Evolutionary conservation across 2,329 filamentous ascomycete genomes (phyloP).

Genomic region (Diaporthe sp.): DNA sequence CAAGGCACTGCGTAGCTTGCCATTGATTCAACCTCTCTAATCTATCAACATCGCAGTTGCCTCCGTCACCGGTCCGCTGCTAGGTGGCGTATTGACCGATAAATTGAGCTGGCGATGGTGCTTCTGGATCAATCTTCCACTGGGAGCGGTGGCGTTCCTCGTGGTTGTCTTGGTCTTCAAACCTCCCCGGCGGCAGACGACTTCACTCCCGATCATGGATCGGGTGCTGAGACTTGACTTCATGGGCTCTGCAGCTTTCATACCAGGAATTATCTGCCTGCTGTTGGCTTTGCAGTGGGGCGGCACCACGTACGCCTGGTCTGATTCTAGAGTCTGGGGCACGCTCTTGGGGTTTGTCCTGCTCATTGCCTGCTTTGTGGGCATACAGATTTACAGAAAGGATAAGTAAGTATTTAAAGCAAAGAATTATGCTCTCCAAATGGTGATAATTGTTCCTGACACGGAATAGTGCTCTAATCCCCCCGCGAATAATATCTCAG

Average conservation of each 20-base stretch:
- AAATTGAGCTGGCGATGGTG: neutral
- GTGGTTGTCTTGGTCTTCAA: neutral
- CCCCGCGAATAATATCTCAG: slow-evolving; percentile 59
- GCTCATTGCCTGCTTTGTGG: slow-evolving; percentile 59
- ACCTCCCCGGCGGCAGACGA: neutral
- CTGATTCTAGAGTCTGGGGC: slow-evolving; percentile 57
- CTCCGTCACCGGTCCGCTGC: neutral
- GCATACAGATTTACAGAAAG: slow-evolving; percentile 59
- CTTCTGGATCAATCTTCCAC: neutral
- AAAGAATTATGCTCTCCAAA: too few relatives aligned
- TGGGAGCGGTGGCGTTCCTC: neutral
- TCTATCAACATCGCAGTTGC: neutral
- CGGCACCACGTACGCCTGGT: slow-evolving; percentile 66
- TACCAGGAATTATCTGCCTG: neutral
- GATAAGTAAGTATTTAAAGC: slow-evolving; percentile 59
- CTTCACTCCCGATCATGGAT: neutral
- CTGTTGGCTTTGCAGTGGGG: slow-evolving; percentile 68
- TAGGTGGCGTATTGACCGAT: neutral
- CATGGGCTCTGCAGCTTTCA: slow-evolving; percentile 49
- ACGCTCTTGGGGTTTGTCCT: slow-evolving; percentile 57
- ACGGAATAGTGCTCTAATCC: slow-evolving; percentile 53
- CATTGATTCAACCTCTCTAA: neutral
- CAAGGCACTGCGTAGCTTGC: too few relatives aligned
- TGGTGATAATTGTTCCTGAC: slow-evolving; percentile 59
- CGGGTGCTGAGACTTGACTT: slow-evolving; percentile 58